Evolutionary conservation across 345 rosid genomes (phyloP), one percentile per base, ranked within the genome.

Genomic region (Syzygium aromaticum): DNA sequence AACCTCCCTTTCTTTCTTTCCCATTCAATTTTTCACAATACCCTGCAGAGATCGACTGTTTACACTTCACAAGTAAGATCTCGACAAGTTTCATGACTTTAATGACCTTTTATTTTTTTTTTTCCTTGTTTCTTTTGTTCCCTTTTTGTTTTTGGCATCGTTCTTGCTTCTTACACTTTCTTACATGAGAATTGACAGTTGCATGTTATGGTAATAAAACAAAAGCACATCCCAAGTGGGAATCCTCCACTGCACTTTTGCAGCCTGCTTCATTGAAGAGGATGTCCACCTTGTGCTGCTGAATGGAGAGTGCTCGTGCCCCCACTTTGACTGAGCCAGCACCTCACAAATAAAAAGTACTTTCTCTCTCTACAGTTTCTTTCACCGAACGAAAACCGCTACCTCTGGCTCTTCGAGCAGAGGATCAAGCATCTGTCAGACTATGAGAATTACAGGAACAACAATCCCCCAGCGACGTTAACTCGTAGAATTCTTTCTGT

Each of bases 281-380:
- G 92, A 91, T 86, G 85, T 87, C 93, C 93, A 51, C 88, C 77
- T 82, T 64, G 13, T 82, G 87, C 33, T 43, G 82, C 85, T 52
- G 90, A 89, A 88, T 83, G 84, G 88, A 86, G 54, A 85, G 96
- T 92, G 98, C 88, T 90, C 80, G 92, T 90, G 96, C 93, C 94
- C 98, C 97, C 98, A 90, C 95, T 97, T 97, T 93, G 98, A 96
- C 89, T 95, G 99, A 93, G 94, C 98, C 96, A 92, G 86, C 86
- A 84, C 49, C 80, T 73, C 80, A 84, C 86, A 11, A 51, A 28
- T 40, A 52, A 84, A 25, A 56, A 51, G 86, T 40, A 30, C 12
- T 46, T 64, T 9, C 61, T 51, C 57, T 84, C 46, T 84, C 63
- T 54, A 84, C 59, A 86, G 89, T 89, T 64, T 89, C 89, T 86